These are phyloP conservation scores for Cicer bijugum DNA, from an alignment of 306 rosid species.

Conservation along the genomic window DNA sequence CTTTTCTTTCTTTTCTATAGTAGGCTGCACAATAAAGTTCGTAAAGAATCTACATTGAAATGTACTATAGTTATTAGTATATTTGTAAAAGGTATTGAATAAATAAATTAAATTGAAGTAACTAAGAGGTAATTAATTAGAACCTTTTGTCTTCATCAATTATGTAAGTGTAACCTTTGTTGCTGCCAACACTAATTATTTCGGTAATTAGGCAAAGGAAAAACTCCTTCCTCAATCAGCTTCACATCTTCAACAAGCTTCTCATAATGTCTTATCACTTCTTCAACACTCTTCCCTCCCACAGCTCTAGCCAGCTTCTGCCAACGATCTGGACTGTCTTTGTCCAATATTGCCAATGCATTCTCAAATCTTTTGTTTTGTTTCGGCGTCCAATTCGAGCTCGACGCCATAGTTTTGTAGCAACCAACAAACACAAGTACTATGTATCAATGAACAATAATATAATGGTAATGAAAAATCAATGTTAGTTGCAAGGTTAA, in stretches of 20 bases:
- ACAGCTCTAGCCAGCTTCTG: constrained; percentile 70
- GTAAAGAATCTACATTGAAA: too few species aligned
- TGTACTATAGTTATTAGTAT: too few species aligned
- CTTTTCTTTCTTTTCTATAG: too few species aligned
- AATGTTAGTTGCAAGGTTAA: not conserved
- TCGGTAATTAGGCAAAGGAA: constrained; percentile 72
- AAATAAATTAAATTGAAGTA: not conserved
- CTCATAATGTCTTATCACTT: constrained; percentile 71
- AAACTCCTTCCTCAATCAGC: constrained; percentile 66
- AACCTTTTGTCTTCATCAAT: constrained; percentile 63
- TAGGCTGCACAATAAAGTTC: too few species aligned
- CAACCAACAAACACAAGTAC: not conserved
- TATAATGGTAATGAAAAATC: not conserved
- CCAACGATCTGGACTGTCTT: constrained; percentile 75
- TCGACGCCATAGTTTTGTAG: constrained; percentile 47
- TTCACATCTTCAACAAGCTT: constrained; percentile 68
- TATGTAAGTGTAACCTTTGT: constrained; percentile 34
- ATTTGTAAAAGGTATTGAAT: too few species aligned
- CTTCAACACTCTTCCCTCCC: constrained; percentile 79
- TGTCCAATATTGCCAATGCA: constrained; percentile 65
- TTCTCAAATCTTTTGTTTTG: constrained; percentile 83
- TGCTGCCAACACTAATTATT: constrained; percentile 7
- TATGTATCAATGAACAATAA: not conserved
- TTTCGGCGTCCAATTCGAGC: constrained; percentile 64
- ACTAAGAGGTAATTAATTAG: not conserved